Evolutionary conservation across 2,329 filamentous ascomycete genomes (phyloP).

Genomic region (Bertia moriformis): DNA sequence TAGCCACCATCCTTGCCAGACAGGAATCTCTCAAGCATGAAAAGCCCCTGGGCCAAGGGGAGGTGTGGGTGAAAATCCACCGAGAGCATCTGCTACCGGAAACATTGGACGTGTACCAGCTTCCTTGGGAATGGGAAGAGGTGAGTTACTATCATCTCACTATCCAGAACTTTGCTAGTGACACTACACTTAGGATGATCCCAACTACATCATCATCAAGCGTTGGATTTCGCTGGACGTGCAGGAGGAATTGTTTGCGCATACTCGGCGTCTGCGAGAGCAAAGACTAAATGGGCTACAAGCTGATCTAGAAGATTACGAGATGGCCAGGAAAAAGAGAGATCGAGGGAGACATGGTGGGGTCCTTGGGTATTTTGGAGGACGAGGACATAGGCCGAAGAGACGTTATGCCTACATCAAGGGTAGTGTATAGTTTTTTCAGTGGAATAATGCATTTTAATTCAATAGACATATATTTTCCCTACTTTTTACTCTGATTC

Average conservation of each 20-base stretch:
- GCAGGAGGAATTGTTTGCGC: background rate
- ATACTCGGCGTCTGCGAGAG: background rate
- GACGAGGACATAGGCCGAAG: too few species aligned
- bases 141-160: background rate
- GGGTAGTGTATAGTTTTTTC: too few species aligned
- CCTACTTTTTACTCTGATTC: too few species aligned
- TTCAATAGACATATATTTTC: too few species aligned
- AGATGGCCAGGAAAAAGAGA: background rate
- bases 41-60: too few species aligned
- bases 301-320: too few species aligned
- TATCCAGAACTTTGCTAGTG: background rate
- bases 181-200: background rate
- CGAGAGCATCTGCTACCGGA: background rate
- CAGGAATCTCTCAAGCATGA: too few species aligned
- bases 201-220: background rate
- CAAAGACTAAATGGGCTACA: background rate
- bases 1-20: too few species aligned
- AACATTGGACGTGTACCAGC: background rate
- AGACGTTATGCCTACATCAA: too few species aligned
- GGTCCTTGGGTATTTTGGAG: too few species aligned
- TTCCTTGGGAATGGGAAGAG: conserved; percentile 1
- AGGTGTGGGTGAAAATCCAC: background rate
- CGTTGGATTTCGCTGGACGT: background rate
- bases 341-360: too few species aligned
- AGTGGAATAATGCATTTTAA: too few species aligned